These are phyloP conservation scores for Ogataea philodendri DNA, from an alignment of 805 yeast genomes.

Conservation along the genomic window DNA sequence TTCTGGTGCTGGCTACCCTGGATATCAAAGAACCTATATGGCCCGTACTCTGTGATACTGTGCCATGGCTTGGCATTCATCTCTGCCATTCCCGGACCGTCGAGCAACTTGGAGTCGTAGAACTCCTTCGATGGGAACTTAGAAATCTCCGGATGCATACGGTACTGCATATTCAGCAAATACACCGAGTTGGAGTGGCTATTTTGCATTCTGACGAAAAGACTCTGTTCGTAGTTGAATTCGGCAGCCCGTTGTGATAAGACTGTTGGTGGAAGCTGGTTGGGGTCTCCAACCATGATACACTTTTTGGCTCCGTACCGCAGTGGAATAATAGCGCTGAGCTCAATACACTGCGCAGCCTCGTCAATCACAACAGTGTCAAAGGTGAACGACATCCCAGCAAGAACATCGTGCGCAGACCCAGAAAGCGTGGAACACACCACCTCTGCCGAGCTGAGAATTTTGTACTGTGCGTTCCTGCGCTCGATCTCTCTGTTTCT, in stretches of 20 bases:
- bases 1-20: conserved; percentile 65
- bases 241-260: conserved; percentile 83
- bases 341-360: conserved; percentile 95
- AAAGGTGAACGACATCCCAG: conserved; percentile 70
- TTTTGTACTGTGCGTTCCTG: conserved; percentile 68
- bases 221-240: conserved; percentile 80
- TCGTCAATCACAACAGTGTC: conserved; percentile 94
- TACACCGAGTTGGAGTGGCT: conserved; percentile 59
- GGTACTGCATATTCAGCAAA: conserved; percentile 85
- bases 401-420: conserved; percentile 84
- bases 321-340: conserved; percentile 87
- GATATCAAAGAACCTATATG: conserved; percentile 77
- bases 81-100: conserved; percentile 71
- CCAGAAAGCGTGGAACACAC: conserved; percentile 93
- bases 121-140: conserved; percentile 82
- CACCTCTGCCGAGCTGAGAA: conserved; percentile 73
- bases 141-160: conserved; percentile 96
- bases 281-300: conserved; percentile 98
- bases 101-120: conserved; percentile 66
- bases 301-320: conserved; percentile 88
- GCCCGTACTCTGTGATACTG: conserved; percentile 49
- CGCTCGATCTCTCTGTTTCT: conserved; percentile 78
- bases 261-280: conserved; percentile 96
- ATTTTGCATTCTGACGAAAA: conserved; percentile 90
- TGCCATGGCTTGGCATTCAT: conserved; percentile 79